Evolutionary conservation across 164 flowering plant species (phyloP), one percentile per base, ranked within the genome.

Genomic region (Umbellularia californica): DNA sequence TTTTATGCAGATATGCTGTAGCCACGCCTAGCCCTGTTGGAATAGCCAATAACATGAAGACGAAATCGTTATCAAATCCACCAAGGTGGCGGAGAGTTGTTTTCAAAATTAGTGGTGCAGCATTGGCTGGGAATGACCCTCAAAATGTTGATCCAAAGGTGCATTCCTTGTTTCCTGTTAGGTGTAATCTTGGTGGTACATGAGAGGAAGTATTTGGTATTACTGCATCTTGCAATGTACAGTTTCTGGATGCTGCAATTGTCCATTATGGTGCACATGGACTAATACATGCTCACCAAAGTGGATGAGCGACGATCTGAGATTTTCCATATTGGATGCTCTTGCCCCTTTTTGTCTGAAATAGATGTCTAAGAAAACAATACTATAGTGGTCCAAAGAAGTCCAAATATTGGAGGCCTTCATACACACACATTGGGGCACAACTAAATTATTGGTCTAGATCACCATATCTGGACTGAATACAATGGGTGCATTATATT

Each of bases 141-240:
- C 87, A 90, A 70, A 95, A 90, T 80, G 84, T 92, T 79, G 98
- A 95, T 78, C 92, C 98, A 28, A 90, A 93, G 98, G 98, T 94
- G 55, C 15, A 75, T 75, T 75, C 17, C 67, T 68, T 50, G 3
- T 65, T 72, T 30, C 50, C 65, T 41, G 17, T 4, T 25, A 72
- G 20, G 10, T 70, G 23, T 25, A 28, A 68, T 74, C 14, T 51
- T 24, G 30, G 51, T 52, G 60, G 23, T 25, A 15, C n/a, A 17
- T 55, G 60, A 55, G 7, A 55, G 17, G 60, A 55, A 55, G 5
- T 55, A 20, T 55, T 55, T 55, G 60, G 60, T 55, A 55, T 20
- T 20, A 55, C n/a, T 55, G 60, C 10, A 41, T 58, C 23, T 55
- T 1, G 60, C 12, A 13, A 55, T 55, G 60, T 55, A 55, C 60